Base-by-base conservation (phyloP, 1,139 yeast genomes). In the Magnusiomyces suaveolens region DNA sequence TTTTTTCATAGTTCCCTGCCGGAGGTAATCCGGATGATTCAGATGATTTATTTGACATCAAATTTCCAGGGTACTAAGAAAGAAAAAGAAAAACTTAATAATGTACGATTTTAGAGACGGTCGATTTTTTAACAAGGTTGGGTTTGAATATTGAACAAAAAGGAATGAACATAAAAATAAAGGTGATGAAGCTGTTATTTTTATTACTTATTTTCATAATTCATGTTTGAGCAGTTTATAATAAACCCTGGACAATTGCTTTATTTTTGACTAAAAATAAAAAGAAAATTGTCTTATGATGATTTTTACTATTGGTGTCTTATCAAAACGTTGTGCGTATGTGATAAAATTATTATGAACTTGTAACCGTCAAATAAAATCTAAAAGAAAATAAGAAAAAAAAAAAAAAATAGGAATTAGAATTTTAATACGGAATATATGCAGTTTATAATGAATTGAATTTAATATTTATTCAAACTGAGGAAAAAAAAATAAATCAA, bases 1-100 rank as follows among this genome's bases (percentile, higher is more conserved):
- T 48, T 33, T 48, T 48, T 8, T 48, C 44, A 16, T 20, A 32
- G 32, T 21, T 48, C 46, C 43, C 50, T 44, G 32, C 46, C 50
- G 24, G 26, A 33, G 38, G 49, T 14, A 29, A 14, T 18, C 48
- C 48, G 21, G 36, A 21, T 46, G 36, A 46, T 18, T 38, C 48
- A 46, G 36, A 16, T 10, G 38, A 16, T 46, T 46, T 24, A 46
- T 18, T 29, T 12, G 48, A 46, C 48, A 46, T 46, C 20, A 46
- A 36, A 24, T 36, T 36, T 14, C 18, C 16, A n/a, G 41, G 18
- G 18, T 18, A 16, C 41, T 36, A 10, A 14, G 41, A 10, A 36
- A 36, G 16, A 12, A 29, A 29, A 29, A 29, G 6, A 29, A 29
- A 29, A 6, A 29, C 8, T 8, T 8, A 18, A 36, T 20, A 23